Evolutionary conservation across 768 basidiomycete species (phyloP).

Genomic region (Kwoniella mangroviensis): DNA sequence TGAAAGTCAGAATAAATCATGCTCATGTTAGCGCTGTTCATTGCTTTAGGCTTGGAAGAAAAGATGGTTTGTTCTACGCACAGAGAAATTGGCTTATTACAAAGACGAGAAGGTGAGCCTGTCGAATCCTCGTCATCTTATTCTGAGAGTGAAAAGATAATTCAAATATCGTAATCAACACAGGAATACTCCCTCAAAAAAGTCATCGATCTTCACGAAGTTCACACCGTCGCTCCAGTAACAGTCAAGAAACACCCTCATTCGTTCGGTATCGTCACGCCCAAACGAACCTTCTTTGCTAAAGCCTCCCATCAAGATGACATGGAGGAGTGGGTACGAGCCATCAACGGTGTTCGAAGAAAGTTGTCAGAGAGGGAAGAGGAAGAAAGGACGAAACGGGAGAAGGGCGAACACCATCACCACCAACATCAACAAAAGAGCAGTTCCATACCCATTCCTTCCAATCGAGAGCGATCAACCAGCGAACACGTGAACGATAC

Average conservation of each 20-base stretch:
- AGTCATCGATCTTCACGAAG: conserved; percentile 80
- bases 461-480: conserved; percentile 4
- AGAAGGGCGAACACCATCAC: conserved; percentile 25
- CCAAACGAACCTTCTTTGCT: conserved; percentile 86
- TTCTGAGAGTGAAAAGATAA: too few relatives aligned
- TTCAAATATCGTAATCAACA: too few relatives aligned
- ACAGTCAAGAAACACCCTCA: conserved; percentile 85
- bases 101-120: conserved; percentile 73
- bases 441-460: conserved; percentile 13
- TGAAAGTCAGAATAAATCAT: too few relatives aligned
- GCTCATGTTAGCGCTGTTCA: conserved; percentile 17
- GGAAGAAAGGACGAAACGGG: conserved; percentile 27
- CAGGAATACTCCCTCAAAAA: conserved; percentile 87
- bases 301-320: conserved; percentile 76
- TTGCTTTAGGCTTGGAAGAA: conserved; percentile 91
- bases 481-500: conserved; percentile 17
- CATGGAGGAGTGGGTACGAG: conserved; percentile 78
- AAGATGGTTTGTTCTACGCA: conserved; percentile 94
- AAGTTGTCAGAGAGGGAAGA: conserved; percentile 62
- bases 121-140: not conserved
- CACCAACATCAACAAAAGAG: conserved; percentile 20
- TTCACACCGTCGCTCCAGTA: conserved; percentile 87
- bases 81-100: conserved; percentile 93
- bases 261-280: conserved; percentile 89
- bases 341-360: conserved; percentile 76